phyloP scores from a whole-genome alignment of 2,329 filamentous ascomycete genomes.

The Diaporthe sp. region DNA sequence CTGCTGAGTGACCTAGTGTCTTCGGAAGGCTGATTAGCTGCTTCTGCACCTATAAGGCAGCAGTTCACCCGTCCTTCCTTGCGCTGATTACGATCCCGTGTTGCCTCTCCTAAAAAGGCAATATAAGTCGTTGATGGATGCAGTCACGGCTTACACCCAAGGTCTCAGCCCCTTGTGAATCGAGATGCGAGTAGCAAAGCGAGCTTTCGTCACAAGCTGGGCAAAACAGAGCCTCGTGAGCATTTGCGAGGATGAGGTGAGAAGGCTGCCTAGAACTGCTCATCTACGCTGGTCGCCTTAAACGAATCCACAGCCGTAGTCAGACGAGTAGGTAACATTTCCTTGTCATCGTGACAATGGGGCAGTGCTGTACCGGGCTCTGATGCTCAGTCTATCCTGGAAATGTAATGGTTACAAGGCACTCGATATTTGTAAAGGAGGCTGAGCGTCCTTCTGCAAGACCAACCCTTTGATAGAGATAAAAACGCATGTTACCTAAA shows the following conservation, averaged over 20 bases:
- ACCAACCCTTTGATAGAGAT: too few relatives aligned
- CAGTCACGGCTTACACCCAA: neutral
- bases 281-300: neutral
- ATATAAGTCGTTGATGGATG: neutral
- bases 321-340: neutral
- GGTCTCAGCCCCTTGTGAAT: neutral
- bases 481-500: neutral
- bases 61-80: neutral
- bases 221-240: neutral
- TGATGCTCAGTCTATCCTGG: neutral
- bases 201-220: neutral
- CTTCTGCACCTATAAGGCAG: neutral
- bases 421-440: too few relatives aligned
- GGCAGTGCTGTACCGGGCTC: neutral
- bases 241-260: neutral
- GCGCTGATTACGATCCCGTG: neutral
- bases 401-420: neutral
- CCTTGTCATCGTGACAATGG: neutral
- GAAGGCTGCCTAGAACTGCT: slow-evolving; percentile 12
- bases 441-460: neutral
- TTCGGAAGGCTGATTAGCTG: neutral
- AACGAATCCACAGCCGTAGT: neutral
- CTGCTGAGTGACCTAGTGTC: neutral
- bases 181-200: neutral
- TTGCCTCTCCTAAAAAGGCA: neutral